Conservation (phyloP, 805 yeast genomes). For the Sungouiella thailandica region DNA sequence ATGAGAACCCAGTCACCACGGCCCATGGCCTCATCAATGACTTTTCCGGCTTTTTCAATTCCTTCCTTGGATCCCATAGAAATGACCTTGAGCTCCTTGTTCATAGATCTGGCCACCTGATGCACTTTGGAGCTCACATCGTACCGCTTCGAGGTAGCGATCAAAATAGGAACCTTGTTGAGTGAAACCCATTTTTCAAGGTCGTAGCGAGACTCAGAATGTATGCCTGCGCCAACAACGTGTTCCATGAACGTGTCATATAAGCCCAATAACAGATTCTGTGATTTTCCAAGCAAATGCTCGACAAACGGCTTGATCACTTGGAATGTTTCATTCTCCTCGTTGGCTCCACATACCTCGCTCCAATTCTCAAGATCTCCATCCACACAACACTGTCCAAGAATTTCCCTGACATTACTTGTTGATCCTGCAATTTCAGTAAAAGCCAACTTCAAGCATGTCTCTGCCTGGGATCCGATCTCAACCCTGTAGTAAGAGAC, state of each 20-base stretch:
- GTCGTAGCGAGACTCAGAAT: slow-evolving; percentile 16
- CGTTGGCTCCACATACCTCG: background rate
- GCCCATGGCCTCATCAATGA: slow-evolving; percentile 42
- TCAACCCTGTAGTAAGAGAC: slow-evolving; percentile 20
- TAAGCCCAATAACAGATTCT: slow-evolving; percentile 13
- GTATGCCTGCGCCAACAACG: background rate
- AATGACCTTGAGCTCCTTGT: slow-evolving; percentile 34
- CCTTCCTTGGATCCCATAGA: slow-evolving; percentile 79
- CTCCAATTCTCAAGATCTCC: slow-evolving; percentile 2
- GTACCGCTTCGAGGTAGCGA: slow-evolving; percentile 55
- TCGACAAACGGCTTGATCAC: slow-evolving; percentile 2
- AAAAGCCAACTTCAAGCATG: background rate
- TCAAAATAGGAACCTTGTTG: slow-evolving; percentile 36
- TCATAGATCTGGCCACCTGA: slow-evolving; percentile 31
- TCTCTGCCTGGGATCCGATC: slow-evolving; percentile 19
- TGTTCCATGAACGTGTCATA: slow-evolving; percentile 12
- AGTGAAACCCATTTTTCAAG: slow-evolving; percentile 26
- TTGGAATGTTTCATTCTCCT: slow-evolving; percentile 1
- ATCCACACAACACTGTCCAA: background rate
- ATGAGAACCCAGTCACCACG: slow-evolving; percentile 67
- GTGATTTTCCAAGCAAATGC: background rate
- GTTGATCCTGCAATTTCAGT: background rate
- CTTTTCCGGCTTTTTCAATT: slow-evolving; percentile 47
- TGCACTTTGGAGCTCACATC: slow-evolving; percentile 62
- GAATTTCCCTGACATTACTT: background rate